Percentiles rank a stretch among this genome's conserved stretches.
These are phyloP conservation scores for Drosera spatulata DNA, from an alignment of 179 eudicot genomes.

Conservation along the genomic window DNA sequence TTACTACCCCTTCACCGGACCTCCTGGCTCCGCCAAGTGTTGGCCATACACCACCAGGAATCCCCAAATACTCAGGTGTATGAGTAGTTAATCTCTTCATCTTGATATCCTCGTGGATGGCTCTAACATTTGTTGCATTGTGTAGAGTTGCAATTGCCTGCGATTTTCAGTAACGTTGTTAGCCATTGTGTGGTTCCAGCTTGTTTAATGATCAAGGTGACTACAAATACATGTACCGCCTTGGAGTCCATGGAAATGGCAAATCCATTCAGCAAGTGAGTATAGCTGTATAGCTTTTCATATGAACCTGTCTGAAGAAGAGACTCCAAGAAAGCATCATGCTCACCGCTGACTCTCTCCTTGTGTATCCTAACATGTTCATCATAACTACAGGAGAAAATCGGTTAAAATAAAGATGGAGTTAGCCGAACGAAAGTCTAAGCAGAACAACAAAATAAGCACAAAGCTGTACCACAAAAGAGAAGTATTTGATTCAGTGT, in stretches of 20 bases:
- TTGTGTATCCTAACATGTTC: constrained; percentile 27
- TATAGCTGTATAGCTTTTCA: constrained; percentile 74
- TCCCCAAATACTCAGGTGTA: constrained; percentile 87
- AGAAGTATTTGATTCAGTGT: no score
- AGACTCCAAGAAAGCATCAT: constrained; percentile 76
- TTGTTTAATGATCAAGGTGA: constrained; percentile 19
- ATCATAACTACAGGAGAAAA: constrained; percentile 19
- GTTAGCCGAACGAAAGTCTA: background rate
- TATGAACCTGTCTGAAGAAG: constrained; percentile 64
- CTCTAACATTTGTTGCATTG: constrained; percentile 42
- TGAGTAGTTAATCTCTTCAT: constrained; percentile 84
- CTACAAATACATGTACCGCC: background rate
- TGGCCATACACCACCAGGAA: constrained; percentile 93
- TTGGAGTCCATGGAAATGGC: constrained; percentile 22
- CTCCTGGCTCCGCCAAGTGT: constrained; percentile 72
- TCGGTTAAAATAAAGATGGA: background rate
- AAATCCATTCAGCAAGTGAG: constrained; percentile 76
- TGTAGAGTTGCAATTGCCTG: no score
- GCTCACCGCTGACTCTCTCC: constrained; percentile 33
- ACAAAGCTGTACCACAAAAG: no score
- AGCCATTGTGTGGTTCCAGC: constrained; percentile 74
- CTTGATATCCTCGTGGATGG: constrained; percentile 83
- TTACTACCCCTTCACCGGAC: constrained; percentile 84
- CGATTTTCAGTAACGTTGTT: constrained; percentile 30
- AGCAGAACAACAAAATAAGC: no score